Base-by-base conservation (phyloP, 1,284 basidiomycete genomes). In the Rhodotorula sp. region DNA sequence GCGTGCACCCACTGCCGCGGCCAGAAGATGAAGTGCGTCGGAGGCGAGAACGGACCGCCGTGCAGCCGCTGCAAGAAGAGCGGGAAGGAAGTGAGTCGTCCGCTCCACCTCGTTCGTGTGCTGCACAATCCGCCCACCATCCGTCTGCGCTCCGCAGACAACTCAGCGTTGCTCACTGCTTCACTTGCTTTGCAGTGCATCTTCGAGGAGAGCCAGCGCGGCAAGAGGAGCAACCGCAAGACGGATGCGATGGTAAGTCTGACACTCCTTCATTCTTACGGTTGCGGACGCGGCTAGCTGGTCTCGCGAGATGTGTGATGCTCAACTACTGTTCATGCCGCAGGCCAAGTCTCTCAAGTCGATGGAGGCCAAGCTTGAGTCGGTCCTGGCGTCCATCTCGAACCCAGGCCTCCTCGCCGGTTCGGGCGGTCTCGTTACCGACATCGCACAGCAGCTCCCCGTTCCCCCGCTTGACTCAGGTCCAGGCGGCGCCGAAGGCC, bases 21-120 rank as follows among this genome's bases (percentile, higher is more conserved):
- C 61, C 88, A 98, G 74, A 99, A 99, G 85, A 99, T 99, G 96
- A 92, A 96, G 77, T 99, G 96, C 77, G 92, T 97, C 25, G 93
- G 91, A 50, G 92, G 92, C 3, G 94, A 97, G 79, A 81, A 94
- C 49, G 93, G 92, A 0, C 91, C 92, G 0, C 93, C 94, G 1
- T 79, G 78, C 69, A 77, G 83, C 79, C 80, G 83, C 16, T 85
- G 84, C 80, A 85, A 86, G 72, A 83, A 89, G 0, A 91, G 92
- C 16, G 89, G 89, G 66, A 92, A 94, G 79, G 91, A 94, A 68
- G 73, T 76, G 44, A 34, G 59, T 23, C 41, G 71, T 55, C n/a
- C 34, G 9, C 21, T 7, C 23, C 12, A 23, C 23, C 48, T 54
- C 3, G 23, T 41, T 48, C 44, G 7, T 19, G 21, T 8, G 1